A percentile compares a stretch with the other conserved stretches of the same genome.
These are phyloP conservation scores for Benincasa hispida DNA, from an alignment of 306 rosid genomes.

Conservation along the genomic window DNA sequence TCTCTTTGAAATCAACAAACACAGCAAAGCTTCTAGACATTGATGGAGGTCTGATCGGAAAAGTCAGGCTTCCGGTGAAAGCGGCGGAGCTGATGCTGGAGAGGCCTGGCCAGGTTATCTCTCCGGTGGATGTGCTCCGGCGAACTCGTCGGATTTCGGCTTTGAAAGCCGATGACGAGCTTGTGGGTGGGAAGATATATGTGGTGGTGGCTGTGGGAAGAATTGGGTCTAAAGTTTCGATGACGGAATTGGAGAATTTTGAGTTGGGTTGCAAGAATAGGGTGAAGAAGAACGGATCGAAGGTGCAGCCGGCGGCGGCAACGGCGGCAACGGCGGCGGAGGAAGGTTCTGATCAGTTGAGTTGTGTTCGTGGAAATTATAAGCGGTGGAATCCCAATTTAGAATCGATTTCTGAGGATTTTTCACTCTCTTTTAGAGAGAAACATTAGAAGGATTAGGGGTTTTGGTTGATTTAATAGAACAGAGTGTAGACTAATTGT, in stretches of 20 bases:
- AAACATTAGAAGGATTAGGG: neutral
- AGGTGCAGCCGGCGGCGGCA: conserved; percentile 24
- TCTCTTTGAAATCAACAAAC: neutral
- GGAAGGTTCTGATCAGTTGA: neutral
- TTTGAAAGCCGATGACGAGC: conserved; percentile 42
- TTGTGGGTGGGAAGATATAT: conserved; percentile 32
- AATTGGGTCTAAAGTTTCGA: conserved; percentile 26
- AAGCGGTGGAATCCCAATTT: conserved; percentile 51
- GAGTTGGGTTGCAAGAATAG: conserved; percentile 11
- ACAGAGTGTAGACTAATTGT: neutral
- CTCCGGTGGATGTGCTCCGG: conserved; percentile 27
- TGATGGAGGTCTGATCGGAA: conserved; percentile 20
- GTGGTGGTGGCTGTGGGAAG: conserved; percentile 26
- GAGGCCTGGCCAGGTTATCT: conserved; percentile 38
- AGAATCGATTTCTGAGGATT: conserved; percentile 32
- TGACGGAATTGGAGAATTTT: conserved; percentile 26
- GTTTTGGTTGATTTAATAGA: neutral
- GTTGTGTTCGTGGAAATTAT: neutral
- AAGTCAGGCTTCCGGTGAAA: conserved; percentile 26
- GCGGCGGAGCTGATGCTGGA: conserved; percentile 60
- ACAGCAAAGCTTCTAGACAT: conserved; percentile 30
- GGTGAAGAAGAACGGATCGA: conserved; percentile 15
- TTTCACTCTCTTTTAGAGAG: neutral
- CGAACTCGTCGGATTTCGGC: conserved; percentile 31
- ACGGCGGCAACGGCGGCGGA: neutral